A percentile compares a stretch with the other conserved stretches of the same genome.
Conservation (phyloP, 2,329 filamentous ascomycete genomes). For the Epichloe scottii region DNA sequence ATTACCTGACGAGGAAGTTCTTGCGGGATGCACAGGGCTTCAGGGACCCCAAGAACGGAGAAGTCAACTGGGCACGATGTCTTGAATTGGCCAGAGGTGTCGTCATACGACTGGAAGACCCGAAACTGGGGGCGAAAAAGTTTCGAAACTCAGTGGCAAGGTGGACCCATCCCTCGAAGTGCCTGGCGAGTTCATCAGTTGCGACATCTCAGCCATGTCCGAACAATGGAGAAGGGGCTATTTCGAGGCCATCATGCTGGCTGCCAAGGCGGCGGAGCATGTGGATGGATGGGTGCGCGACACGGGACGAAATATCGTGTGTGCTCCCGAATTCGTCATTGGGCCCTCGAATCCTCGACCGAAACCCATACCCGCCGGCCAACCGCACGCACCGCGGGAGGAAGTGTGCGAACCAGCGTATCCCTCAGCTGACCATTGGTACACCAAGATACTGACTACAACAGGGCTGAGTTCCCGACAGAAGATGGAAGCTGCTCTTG, state of each 20-base stretch:
- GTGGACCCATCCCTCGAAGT: constrained; percentile 60
- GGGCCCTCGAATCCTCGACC: constrained; percentile 78
- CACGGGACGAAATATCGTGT: constrained; percentile 50
- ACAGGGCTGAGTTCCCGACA: constrained; percentile 69
- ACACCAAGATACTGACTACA: constrained; percentile 70
- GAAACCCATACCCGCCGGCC: constrained; percentile 54
- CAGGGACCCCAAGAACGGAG: constrained; percentile 37
- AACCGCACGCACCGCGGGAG: constrained; percentile 52
- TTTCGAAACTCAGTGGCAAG: constrained; percentile 42
- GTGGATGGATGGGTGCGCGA: constrained; percentile 70
- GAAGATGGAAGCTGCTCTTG: constrained; percentile 66
- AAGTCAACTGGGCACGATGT: constrained; percentile 55
- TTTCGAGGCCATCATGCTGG: constrained; percentile 67
- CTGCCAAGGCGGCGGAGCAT: constrained; percentile 65
- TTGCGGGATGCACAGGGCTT: constrained; percentile 53
- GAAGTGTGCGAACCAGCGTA: constrained; percentile 63
- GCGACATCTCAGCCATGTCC: constrained; percentile 61
- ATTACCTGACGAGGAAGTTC: constrained; percentile 53
- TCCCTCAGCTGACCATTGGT: constrained; percentile 60
- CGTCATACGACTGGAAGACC: constrained; percentile 57
- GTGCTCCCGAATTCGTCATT: constrained; percentile 59
- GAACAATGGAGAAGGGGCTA: constrained; percentile 82
- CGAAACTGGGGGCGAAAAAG: constrained; percentile 53
- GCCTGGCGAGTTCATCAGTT: constrained; percentile 46
- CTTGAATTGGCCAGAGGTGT: constrained; percentile 47